These are phyloP conservation scores for Leishmania mexicana DNA, from an alignment of 208 protist species.

Conservation along the genomic window DNA sequence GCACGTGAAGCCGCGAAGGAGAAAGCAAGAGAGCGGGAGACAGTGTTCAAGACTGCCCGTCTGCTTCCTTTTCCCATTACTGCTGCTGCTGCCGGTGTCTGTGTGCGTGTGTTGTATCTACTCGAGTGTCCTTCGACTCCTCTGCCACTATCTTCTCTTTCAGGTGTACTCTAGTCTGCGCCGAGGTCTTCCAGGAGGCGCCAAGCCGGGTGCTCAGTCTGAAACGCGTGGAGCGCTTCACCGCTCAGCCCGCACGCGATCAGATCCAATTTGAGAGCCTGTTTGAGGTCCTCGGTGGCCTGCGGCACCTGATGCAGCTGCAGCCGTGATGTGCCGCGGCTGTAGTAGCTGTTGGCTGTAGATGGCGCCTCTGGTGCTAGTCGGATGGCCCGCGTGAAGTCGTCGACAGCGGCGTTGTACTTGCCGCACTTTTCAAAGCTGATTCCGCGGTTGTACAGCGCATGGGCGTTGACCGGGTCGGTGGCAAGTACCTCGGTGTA, in stretches of 20 bases:
- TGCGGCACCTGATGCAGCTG: slow-evolving; percentile 28
- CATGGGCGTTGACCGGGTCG: slow-evolving; percentile 71
- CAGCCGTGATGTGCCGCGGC: slow-evolving; percentile 64
- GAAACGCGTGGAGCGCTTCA: slow-evolving; percentile 18
- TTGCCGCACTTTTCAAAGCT: slow-evolving; percentile 74
- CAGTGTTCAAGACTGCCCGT: background rate
- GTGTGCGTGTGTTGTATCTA: background rate
- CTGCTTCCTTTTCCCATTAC: background rate
- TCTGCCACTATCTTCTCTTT: background rate
- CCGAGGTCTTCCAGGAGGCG: slow-evolving; percentile 19
- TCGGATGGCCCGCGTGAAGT: slow-evolving; percentile 77
- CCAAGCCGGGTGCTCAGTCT: slow-evolving; percentile 21
- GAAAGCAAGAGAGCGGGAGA: background rate
- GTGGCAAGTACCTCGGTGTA: slow-evolving; percentile 69
- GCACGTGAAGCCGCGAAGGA: background rate
- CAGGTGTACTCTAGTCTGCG: background rate
- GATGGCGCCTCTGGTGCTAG: slow-evolving; percentile 58
- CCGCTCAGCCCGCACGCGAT: slow-evolving; percentile 22
- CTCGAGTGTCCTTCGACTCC: background rate
- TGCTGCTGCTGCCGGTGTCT: background rate
- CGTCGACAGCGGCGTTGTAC: slow-evolving; percentile 68
- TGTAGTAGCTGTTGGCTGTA: slow-evolving; percentile 84
- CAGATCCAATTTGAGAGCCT: slow-evolving; percentile 27
- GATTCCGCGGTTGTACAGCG: slow-evolving; percentile 88
- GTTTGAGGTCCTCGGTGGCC: slow-evolving; percentile 26